These are phyloP conservation scores for Huntiella abstrusa DNA, from an alignment of 2,329 filamentous ascomycete species.

Conservation along the genomic window DNA sequence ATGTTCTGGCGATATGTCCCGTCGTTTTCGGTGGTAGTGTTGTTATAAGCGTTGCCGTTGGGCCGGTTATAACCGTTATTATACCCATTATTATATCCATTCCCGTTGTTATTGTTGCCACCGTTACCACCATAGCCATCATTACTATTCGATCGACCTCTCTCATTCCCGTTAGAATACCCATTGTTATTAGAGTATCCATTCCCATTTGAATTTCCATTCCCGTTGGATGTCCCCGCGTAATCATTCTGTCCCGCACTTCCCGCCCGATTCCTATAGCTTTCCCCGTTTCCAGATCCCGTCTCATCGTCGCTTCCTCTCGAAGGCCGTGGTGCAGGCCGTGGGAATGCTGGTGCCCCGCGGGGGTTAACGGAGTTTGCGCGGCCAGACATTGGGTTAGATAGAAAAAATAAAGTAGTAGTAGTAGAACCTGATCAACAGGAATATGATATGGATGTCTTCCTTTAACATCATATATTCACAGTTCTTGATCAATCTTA, in stretches of 20 bases:
- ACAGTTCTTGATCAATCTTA: neutral
- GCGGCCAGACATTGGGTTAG: neutral
- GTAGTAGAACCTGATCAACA: neutral
- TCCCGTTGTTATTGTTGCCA: neutral
- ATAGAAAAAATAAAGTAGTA: neutral
- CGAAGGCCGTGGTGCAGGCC: neutral
- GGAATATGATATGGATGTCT: neutral
- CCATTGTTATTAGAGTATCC: neutral
- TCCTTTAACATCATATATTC: neutral
- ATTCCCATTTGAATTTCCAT: neutral
- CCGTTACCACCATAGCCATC: neutral
- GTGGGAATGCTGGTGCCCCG: constrained; percentile 4
- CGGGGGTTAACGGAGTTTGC: constrained; percentile 7
- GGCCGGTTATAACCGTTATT: neutral
- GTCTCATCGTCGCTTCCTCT: neutral
- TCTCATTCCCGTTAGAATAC: neutral
- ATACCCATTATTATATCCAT: neutral
- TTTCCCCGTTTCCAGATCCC: neutral
- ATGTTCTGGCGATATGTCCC: constrained; percentile 3
- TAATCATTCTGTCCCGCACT: neutral
- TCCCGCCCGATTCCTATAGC: no score
- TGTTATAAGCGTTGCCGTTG: neutral
- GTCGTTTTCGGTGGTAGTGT: neutral
- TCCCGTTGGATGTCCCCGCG: neutral
- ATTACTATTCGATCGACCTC: neutral